Percentiles rank a stretch among this genome's conserved stretches.
These are phyloP conservation scores for Allodekkera sacchari DNA, from an alignment of 805 yeast species.

Conservation along the genomic window DNA sequence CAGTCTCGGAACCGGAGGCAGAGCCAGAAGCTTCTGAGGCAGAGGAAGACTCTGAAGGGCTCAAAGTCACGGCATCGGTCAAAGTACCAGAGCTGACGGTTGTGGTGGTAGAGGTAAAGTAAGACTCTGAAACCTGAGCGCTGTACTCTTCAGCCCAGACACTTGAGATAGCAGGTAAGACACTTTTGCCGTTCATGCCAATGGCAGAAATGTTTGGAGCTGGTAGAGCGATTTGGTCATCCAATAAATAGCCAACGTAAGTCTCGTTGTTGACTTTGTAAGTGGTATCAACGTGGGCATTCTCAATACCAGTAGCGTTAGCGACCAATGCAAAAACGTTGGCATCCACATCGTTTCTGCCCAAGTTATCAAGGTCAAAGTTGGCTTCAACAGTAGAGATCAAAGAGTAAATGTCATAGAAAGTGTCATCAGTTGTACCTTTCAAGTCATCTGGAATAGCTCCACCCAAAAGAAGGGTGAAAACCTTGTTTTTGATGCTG, in stretches of 20 bases:
- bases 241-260: conserved; percentile 25
- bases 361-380: conserved; percentile 41
- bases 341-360: conserved; percentile 43
- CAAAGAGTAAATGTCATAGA: conserved; percentile 45
- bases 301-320: conserved; percentile 23
- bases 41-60: conserved; percentile 1
- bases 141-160: conserved; percentile 25
- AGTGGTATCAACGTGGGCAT: conserved; percentile 26
- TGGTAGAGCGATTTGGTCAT: conserved; percentile 22
- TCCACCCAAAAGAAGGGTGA: conserved; percentile 39
- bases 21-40: conserved; percentile 7
- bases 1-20: conserved; percentile 4
- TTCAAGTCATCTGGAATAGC: conserved; percentile 30
- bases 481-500: conserved; percentile 36
- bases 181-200: conserved; percentile 26
- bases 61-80: conserved; percentile 6
- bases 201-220: conserved; percentile 30
- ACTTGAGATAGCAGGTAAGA: conserved; percentile 24
- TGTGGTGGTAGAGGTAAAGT: conserved; percentile 27
- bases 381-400: conserved; percentile 41
- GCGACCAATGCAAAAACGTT: conserved; percentile 39
- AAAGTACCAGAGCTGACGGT: conserved; percentile 14
- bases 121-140: conserved; percentile 18
- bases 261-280: conserved; percentile 26
- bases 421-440: conserved; percentile 39